Percentiles rank a stretch among this genome's conserved stretches.
Evolutionary conservation across 2,329 filamentous ascomycete genomes (phyloP).

Genomic region (Exophiala alcalophila): DNA sequence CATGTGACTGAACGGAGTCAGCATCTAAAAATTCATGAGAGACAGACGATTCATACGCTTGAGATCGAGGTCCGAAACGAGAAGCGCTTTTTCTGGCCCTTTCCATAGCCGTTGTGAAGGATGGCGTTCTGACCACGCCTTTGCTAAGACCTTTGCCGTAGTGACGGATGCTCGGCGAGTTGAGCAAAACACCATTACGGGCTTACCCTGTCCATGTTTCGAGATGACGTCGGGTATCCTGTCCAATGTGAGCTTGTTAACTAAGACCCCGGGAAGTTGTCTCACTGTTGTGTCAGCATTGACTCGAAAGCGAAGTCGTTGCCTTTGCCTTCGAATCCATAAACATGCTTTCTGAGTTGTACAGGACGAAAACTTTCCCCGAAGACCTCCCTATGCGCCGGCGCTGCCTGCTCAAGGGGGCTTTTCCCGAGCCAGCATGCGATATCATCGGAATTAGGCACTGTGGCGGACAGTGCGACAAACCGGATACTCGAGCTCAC

Average conservation of each 20-base stretch:
- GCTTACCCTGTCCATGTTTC: slow-evolving; percentile 67
- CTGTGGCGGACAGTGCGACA: slow-evolving; percentile 75
- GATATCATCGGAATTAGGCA: slow-evolving; percentile 78
- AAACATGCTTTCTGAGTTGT: slow-evolving; percentile 70
- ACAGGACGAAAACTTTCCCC: slow-evolving; percentile 79
- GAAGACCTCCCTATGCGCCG: slow-evolving; percentile 67
- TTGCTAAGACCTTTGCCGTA: slow-evolving; percentile 66
- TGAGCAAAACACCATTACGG: slow-evolving; percentile 79
- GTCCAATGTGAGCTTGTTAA: slow-evolving; percentile 9
- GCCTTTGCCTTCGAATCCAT: slow-evolving; percentile 61
- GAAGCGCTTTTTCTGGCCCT: slow-evolving; percentile 51
- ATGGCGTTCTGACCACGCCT: slow-evolving; percentile 59
- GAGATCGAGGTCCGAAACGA: slow-evolving; percentile 59
- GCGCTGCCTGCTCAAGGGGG: slow-evolving; percentile 56
- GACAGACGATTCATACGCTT: slow-evolving; percentile 43
- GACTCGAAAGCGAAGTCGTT: slow-evolving; percentile 80
- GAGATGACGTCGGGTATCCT: slow-evolving; percentile 65
- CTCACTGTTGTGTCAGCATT: slow-evolving; percentile 58
- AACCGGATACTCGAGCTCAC: slow-evolving; percentile 73
- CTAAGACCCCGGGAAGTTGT: not conserved
- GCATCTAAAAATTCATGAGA: slow-evolving; percentile 30
- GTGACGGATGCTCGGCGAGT: slow-evolving; percentile 67
- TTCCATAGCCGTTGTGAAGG: slow-evolving; percentile 61
- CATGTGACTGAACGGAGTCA: slow-evolving; percentile 32
- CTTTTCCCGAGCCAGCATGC: slow-evolving; percentile 74